These are phyloP conservation scores for Suhomyces emberorum DNA, from an alignment of 805 yeast genomes.

Conservation along the genomic window DNA sequence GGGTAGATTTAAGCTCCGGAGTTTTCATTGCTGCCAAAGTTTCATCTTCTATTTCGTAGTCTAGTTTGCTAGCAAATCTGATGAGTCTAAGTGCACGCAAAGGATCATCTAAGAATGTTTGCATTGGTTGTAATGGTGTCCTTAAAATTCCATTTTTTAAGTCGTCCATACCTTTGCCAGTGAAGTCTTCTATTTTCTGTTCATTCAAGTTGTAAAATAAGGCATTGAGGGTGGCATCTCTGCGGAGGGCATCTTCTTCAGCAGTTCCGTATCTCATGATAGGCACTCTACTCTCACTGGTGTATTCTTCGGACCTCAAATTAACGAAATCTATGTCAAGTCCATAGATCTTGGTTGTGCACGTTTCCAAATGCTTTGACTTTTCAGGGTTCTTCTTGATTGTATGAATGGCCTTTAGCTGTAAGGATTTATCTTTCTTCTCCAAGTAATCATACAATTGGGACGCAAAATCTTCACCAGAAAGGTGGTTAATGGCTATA, in stretches of 20 bases:
- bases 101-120: constrained; percentile 93
- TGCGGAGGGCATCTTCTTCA: constrained; percentile 80
- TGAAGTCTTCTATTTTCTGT: constrained; percentile 76
- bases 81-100: constrained; percentile 80
- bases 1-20: constrained; percentile 51
- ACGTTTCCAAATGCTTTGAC: constrained; percentile 94
- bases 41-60: constrained; percentile 58
- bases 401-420: constrained; percentile 56
- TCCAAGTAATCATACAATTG: constrained; percentile 51
- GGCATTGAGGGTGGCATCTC: constrained; percentile 96
- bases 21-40: constrained; percentile 65
- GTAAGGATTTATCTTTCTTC: constrained; percentile 24
- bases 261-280: constrained; percentile 82
- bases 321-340: constrained; percentile 93
- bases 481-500: constrained; percentile 78
- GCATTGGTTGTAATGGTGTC: constrained; percentile 82
- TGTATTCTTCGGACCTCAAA: constrained; percentile 81
- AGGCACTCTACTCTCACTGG: constrained; percentile 85
- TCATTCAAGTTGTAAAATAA: constrained; percentile 78
- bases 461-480: constrained; percentile 84
- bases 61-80: constrained; percentile 79
- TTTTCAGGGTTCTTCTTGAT: constrained; percentile 93
- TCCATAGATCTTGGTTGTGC: constrained; percentile 82
- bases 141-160: constrained; percentile 65
- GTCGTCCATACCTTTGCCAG: constrained; percentile 73